Percentiles rank a stretch among this genome's conserved stretches.
These are phyloP conservation scores for Colletotrichum coccodes DNA, from an alignment of 2,329 filamentous ascomycete genomes.

Conservation along the genomic window DNA sequence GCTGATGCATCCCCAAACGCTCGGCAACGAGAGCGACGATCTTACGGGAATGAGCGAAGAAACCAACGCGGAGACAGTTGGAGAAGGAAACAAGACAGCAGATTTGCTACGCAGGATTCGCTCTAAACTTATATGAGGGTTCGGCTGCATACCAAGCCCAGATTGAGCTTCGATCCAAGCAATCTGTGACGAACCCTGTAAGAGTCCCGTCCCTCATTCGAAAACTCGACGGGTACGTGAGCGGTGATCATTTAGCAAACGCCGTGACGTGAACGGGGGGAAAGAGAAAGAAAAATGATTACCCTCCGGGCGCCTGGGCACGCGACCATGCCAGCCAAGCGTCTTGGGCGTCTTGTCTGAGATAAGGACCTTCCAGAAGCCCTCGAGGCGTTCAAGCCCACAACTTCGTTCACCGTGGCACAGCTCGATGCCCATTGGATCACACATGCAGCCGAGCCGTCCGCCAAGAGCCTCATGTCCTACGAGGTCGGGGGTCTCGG, in stretches of 20 bases:
- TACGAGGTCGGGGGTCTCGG: neutral
- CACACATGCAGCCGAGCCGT: neutral
- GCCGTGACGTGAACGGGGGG: neutral
- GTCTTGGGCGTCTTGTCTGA: neutral
- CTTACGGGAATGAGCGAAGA: neutral
- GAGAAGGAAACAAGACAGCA: neutral
- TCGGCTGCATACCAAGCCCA: neutral
- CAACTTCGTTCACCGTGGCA: no score
- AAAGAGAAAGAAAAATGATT: neutral
- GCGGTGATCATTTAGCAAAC: neutral
- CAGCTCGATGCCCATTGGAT: neutral
- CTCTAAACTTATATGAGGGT: neutral
- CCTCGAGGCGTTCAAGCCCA: neutral
- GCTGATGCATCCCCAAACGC: neutral
- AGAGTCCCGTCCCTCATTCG: accelerated
- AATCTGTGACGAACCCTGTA: neutral
- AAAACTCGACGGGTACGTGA: neutral
- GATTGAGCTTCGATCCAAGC: neutral
- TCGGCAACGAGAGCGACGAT: neutral
- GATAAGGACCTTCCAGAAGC: slow-evolving; percentile 15
- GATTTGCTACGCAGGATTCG: neutral
- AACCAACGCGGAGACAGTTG: neutral
- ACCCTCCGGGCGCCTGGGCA: neutral
- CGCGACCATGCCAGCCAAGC: slow-evolving; percentile 17
- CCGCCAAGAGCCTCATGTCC: neutral